Percentiles rank a stretch among this genome's conserved stretches.
Conservation (phyloP, 495 filamentous ascomycete species). For the Neurospora cerealis region DNA sequence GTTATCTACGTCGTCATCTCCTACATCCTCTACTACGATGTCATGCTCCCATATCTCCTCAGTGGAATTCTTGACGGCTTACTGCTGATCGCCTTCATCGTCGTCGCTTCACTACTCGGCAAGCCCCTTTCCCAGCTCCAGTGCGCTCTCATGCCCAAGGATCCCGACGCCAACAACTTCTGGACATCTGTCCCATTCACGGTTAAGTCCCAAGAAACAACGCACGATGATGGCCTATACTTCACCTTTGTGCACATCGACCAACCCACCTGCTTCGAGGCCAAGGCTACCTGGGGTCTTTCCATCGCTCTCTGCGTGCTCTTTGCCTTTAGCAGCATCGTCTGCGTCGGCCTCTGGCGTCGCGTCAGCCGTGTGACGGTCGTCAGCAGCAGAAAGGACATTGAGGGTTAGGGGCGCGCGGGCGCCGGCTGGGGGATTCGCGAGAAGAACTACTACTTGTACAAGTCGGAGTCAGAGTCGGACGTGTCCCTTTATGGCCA, state of each 20-base stretch:
- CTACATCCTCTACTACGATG: conserved; percentile 70
- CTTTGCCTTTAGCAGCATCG: conserved; percentile 55
- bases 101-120: conserved; percentile 66
- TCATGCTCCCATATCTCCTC: conserved; percentile 65
- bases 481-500: conserved; percentile 17
- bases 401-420: conserved; percentile 36
- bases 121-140: conserved; percentile 72
- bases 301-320: conserved; percentile 73
- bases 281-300: conserved; percentile 84
- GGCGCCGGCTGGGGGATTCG: conserved; percentile 18
- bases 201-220: background rate
- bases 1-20: conserved; percentile 71
- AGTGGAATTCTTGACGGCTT: conserved; percentile 55
- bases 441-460: conserved; percentile 2
- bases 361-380: conserved; percentile 26
- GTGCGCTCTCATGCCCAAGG: conserved; percentile 45
- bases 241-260: conserved; percentile 25
- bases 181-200: conserved; percentile 4
- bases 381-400: conserved; percentile 20
- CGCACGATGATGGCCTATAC: conserved; percentile 14
- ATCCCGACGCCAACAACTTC: conserved; percentile 1
- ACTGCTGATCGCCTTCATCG: conserved; percentile 64
- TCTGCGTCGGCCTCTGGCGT: conserved; percentile 33
- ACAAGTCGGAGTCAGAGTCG: conserved; percentile 12
- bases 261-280: conserved; percentile 68